Base-by-base conservation (phyloP, 441 rosid genomes). In the Corymbia calophylla region DNA sequence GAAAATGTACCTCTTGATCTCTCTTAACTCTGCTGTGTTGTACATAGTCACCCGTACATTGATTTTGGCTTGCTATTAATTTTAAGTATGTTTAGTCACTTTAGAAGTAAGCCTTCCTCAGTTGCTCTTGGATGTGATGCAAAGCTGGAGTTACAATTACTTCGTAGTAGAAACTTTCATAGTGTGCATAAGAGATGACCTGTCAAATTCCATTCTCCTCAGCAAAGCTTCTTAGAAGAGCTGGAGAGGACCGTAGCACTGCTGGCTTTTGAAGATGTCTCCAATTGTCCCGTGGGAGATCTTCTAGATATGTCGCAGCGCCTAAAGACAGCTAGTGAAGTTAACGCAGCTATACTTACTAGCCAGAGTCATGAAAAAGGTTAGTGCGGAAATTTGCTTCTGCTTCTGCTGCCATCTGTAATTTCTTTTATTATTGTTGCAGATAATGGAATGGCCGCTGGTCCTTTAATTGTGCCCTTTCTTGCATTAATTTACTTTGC, bases 361-460 rank as follows among this genome's bases (percentile, higher is more conserved):
- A 96, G 99, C 93, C 99, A 97, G 93, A 95, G 98, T 89, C 99
- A 95, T 86, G 99, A 98, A 92, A 98, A 97, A 95, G 99, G 99
- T 98, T 62, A 73, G n/a, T 47, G n/a, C 51, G 0, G 49, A 53
- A 35, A 55, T 55, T 56, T 47, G 19, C 66, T 35, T 25, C 68
- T 13, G 2, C 49, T 4, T 15, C 88, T 29, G 19, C 47, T 54
- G 19, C 51, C 23, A 16, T 54, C 0, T 0, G 47, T 12, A 35
- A 19, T 32, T 86, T 48, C 64, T 54, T 54, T 55, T 9, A 39
- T 73, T 17, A 16, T 86, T 10, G 62, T 47, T 3, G 44, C n/a
- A 25, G 44, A 17, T 68, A 12, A 54, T 53, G 27, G 13, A 49
- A 70, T 0, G 4, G 14, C 87, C 80, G 53, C 92, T 87, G 17